Evolutionary conservation across 2,329 filamentous ascomycete genomes (phyloP).

Genomic region (Calonectria pseudoturangicola): DNA sequence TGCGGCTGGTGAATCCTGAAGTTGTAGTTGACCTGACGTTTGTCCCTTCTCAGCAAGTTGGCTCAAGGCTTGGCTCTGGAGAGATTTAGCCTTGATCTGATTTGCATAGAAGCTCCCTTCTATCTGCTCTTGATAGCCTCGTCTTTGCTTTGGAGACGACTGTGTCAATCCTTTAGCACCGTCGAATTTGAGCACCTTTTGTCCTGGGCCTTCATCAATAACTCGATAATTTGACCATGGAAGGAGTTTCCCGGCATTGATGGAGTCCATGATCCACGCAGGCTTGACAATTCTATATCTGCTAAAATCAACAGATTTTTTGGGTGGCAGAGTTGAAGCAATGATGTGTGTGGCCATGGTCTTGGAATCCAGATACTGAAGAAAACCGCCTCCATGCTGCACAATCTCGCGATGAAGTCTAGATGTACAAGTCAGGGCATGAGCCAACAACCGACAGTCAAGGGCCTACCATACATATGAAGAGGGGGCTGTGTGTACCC

Average conservation of each 20-base stretch:
- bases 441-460: neutral
- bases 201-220: constrained; percentile 87
- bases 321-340: constrained; percentile 90
- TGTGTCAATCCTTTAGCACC: constrained; percentile 81
- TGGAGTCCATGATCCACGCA: constrained; percentile 93
- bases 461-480: constrained; percentile 74
- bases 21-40: constrained; percentile 45
- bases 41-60: constrained; percentile 55
- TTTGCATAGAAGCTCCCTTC: constrained; percentile 88
- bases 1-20: neutral
- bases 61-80: constrained; percentile 54
- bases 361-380: constrained; percentile 96
- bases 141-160: constrained; percentile 71
- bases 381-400: constrained; percentile 92
- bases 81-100: constrained; percentile 73
- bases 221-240: constrained; percentile 92
- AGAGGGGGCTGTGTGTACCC: constrained; percentile 97
- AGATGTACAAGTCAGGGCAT: constrained; percentile 41
- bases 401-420: constrained; percentile 90
- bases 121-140: constrained; percentile 87
- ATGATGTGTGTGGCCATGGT: constrained; percentile 97
- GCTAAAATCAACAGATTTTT: constrained; percentile 92
- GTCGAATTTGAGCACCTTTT: constrained; percentile 82
- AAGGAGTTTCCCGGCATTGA: constrained; percentile 85
- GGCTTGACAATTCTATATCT: constrained; percentile 95